Conservation (phyloP, 1,284 basidiomycete species). For the Rhodofomes roseus region DNA sequence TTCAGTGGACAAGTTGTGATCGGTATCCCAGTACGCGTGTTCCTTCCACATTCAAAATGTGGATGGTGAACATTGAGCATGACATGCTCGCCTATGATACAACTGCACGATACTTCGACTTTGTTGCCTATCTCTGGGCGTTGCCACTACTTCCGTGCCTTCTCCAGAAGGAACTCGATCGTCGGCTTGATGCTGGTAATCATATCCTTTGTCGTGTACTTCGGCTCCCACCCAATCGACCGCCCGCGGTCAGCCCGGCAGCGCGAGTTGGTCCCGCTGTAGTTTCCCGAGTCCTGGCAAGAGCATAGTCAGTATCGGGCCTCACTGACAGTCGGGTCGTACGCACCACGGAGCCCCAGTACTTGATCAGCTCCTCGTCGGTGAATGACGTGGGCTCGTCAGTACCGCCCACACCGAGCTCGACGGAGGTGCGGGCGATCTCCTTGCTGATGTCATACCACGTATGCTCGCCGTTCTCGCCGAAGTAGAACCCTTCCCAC, state of each 20-base stretch:
- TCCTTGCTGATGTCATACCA: constrained; percentile 35
- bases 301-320: not conserved
- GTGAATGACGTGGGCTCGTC: constrained; percentile 31
- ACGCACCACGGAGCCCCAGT: constrained; percentile 21
- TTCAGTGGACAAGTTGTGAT: too few species aligned
- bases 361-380: constrained; percentile 30
- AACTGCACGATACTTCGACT: not conserved
- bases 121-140: not conserved
- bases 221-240: constrained; percentile 38
- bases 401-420: constrained; percentile 23
- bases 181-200: constrained; percentile 28
- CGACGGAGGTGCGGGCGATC: constrained; percentile 32
- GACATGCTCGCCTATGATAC: too few species aligned
- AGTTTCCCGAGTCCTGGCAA: constrained; percentile 15
- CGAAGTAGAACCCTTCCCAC: constrained; percentile 44
- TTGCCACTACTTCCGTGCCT: not conserved
- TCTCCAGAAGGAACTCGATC: not conserved
- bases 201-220: constrained; percentile 30
- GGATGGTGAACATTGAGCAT: too few species aligned
- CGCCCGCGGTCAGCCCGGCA: constrained; percentile 36
- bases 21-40: too few species aligned
- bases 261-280: constrained; percentile 39
- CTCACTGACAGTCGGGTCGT: not conserved
- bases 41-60: too few species aligned
- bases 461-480: constrained; percentile 41